Percentiles rank a stretch among this genome's conserved stretches.
phyloP scores from a whole-genome alignment of 164 flowering plant species.

The Liquidambar formosana region DNA sequence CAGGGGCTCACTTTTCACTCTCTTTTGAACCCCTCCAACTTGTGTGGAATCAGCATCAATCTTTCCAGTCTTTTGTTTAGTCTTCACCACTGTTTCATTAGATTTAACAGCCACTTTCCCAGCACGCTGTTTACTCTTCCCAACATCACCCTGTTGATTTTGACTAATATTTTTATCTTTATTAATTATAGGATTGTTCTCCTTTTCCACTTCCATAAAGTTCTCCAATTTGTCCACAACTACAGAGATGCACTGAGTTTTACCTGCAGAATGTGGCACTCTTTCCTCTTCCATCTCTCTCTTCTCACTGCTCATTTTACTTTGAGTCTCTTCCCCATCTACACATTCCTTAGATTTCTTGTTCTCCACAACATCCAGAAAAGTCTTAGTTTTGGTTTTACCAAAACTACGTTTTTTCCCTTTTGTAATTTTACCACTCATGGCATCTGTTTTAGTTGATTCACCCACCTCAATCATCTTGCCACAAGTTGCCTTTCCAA shows the following conservation, averaged over 20 bases:
- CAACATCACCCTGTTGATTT: neutral
- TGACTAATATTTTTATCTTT: conserved; percentile 14
- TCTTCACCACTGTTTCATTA: conserved; percentile 10
- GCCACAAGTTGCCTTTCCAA: conserved; percentile 10
- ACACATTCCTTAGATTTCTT: conserved; percentile 14
- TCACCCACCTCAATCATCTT: conserved; percentile 3
- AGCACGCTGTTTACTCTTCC: conserved; percentile 12
- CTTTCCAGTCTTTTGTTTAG: conserved; percentile 11
- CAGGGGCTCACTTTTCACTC: conserved; percentile 35
- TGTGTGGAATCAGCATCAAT: conserved; percentile 7
- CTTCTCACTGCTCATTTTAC: conserved; percentile 12
- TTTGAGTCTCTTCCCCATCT: conserved; percentile 7
- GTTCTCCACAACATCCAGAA: neutral
- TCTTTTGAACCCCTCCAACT: conserved; percentile 1
- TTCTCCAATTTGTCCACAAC: conserved; percentile 17
- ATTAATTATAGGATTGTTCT: conserved; percentile 37
- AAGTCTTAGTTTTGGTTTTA: conserved; percentile 26
- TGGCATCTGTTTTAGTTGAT: conserved; percentile 12
- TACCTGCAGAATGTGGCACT: conserved; percentile 15
- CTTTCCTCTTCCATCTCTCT: conserved; percentile 11
- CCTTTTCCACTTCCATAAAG: conserved; percentile 45
- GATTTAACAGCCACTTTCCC: conserved; percentile 28
- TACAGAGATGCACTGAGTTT: conserved; percentile 13
- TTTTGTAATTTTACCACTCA: conserved; percentile 15
- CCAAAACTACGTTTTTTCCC: conserved; percentile 25